phyloP scores from a whole-genome alignment of 2,329 filamentous ascomycete species.

The Tolypocladium sp. region DNA sequence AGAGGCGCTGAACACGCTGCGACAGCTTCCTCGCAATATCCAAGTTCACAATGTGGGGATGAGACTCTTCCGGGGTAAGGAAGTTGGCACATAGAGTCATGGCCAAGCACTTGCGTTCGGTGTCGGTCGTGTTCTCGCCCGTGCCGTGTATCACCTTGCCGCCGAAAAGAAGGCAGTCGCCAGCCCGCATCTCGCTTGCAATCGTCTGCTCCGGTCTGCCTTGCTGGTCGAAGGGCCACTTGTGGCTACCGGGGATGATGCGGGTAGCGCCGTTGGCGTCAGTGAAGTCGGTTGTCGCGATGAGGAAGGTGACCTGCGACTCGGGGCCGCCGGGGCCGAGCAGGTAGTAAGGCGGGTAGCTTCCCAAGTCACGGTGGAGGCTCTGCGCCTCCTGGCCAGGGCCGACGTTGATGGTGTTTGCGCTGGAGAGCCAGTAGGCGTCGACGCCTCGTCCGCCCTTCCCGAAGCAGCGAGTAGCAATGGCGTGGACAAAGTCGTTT shows the following conservation, averaged over 20 bases:
- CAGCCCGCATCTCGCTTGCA: slow-evolving; percentile 16
- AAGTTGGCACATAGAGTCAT: slow-evolving; percentile 5
- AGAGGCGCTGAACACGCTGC: slow-evolving; percentile 6
- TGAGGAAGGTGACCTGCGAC: slow-evolving; percentile 9
- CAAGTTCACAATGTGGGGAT: slow-evolving; percentile 4
- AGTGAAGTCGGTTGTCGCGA: slow-evolving; percentile 9
- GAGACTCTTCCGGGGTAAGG: slow-evolving; percentile 7
- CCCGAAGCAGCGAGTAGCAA: too few species aligned
- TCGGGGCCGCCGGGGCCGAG: slow-evolving; percentile 5
- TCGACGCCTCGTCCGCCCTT: too few species aligned
- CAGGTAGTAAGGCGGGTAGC: slow-evolving; percentile 4
- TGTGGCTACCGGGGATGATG: slow-evolving; percentile 12
- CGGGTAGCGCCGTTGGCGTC: slow-evolving; percentile 11
- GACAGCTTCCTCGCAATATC: slow-evolving; percentile 4
- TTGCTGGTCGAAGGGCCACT: slow-evolving; percentile 12
- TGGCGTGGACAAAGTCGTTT: too few species aligned
- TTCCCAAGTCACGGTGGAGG: slow-evolving; percentile 13
- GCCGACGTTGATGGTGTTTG: too few species aligned
- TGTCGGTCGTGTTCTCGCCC: slow-evolving; percentile 16
- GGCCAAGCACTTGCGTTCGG: slow-evolving; percentile 1
- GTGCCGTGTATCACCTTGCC: slow-evolving; percentile 22
- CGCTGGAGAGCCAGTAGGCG: too few species aligned
- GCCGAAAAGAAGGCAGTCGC: slow-evolving; percentile 18
- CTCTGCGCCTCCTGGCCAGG: too few species aligned
- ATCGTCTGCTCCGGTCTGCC: slow-evolving; percentile 9